phyloP scores from a whole-genome alignment of 2,329 filamentous ascomycete genomes.

The Penicillium sp. region DNA sequence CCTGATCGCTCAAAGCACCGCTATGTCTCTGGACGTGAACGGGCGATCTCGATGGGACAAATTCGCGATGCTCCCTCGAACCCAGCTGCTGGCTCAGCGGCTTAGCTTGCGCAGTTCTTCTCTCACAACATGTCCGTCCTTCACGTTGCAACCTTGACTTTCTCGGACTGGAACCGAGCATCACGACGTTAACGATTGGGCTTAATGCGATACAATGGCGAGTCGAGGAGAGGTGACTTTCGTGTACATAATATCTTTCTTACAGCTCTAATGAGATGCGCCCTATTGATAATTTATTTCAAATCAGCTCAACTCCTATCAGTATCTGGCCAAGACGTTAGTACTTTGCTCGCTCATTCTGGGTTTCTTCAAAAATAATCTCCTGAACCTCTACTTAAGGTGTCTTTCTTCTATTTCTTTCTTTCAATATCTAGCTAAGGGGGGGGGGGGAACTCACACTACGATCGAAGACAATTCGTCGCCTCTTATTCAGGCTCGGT shows the following conservation, averaged over 20 bases:
- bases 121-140: background rate
- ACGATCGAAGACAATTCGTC: too few species aligned
- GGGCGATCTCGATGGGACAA: slow-evolving; percentile 14
- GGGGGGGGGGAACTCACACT: too few species aligned
- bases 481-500: too few species aligned
- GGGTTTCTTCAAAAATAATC: too few species aligned
- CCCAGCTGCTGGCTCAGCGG: background rate
- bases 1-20: slow-evolving; percentile 18
- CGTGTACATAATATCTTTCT: background rate
- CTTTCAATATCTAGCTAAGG: too few species aligned
- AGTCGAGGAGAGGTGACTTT: background rate
- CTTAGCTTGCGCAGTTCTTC: background rate
- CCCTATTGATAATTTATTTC: background rate
- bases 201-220: slow-evolving; percentile 9
- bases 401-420: too few species aligned
- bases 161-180: slow-evolving; percentile 18
- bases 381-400: too few species aligned
- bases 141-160: background rate
- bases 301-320: too few species aligned
- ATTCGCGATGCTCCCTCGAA: background rate
- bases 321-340: too few species aligned
- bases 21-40: slow-evolving; percentile 15
- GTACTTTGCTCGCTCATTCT: too few species aligned
- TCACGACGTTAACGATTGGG: slow-evolving; percentile 19
- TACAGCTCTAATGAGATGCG: background rate